Evolutionary conservation across 2,329 filamentous ascomycete species (phyloP).

Genomic region (Penicillium crustosum): DNA sequence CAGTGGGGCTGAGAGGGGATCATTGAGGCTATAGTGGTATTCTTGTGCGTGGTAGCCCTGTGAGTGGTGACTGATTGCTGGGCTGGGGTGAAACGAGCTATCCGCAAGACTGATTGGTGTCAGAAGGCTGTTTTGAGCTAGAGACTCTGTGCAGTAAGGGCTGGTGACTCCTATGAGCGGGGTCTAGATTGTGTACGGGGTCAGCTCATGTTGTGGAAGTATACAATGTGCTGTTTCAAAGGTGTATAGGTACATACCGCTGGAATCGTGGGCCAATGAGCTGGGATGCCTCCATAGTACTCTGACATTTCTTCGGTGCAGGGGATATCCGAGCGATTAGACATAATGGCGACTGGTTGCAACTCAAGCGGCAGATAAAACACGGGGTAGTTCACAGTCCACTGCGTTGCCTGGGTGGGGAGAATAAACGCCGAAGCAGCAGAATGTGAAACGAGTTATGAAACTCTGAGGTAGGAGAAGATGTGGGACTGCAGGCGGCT

Average conservation of each 20-base stretch:
- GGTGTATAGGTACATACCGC: constrained; percentile 29
- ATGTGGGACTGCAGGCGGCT: constrained; percentile 13
- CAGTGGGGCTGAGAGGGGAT: constrained; percentile 31
- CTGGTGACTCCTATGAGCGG: constrained; percentile 29
- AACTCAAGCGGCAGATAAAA: constrained; percentile 31
- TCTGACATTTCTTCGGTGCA: constrained; percentile 30
- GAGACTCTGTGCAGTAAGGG: constrained; percentile 35
- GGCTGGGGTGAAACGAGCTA: constrained; percentile 37
- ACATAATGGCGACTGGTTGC: constrained; percentile 27
- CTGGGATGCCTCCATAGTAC: constrained; percentile 30
- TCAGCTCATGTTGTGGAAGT: constrained; percentile 12
- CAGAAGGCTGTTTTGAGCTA: constrained; percentile 33
- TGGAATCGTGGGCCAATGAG: constrained; percentile 32
- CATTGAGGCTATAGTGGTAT: constrained; percentile 35
- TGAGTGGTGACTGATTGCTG: constrained; percentile 39
- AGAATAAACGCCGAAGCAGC: constrained; percentile 19
- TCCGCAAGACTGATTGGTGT: constrained; percentile 44
- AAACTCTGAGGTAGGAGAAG: constrained; percentile 18
- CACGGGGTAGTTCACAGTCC: constrained; percentile 8
- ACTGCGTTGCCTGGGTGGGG: constrained; percentile 21
- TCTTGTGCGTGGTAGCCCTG: constrained; percentile 29
- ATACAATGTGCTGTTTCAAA: background rate
- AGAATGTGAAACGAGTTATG: constrained; percentile 28
- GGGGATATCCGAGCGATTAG: constrained; percentile 24
- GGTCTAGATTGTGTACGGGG: constrained; percentile 15